A percentile compares a stretch with the other conserved stretches of the same genome.
Evolutionary conservation across 2,329 filamentous ascomycete species (phyloP).

Genomic region (Xylariomycetidae sp.): DNA sequence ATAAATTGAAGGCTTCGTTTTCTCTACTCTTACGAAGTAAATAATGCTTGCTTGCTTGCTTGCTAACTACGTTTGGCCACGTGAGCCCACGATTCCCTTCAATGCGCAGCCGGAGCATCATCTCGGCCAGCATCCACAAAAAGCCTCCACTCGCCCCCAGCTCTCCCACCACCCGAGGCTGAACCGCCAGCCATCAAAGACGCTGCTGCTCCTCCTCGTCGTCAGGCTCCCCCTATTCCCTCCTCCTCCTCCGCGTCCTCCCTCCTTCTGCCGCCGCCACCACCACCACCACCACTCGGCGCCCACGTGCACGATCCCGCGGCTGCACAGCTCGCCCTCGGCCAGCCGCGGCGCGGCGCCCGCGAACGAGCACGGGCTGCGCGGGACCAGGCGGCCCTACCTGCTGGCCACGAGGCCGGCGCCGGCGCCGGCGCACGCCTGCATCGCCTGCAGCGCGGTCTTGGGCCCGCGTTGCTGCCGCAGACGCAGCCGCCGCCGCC

Average conservation of each 20-base stretch:
- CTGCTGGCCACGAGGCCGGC: constrained; percentile 3
- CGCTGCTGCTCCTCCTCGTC: not conserved
- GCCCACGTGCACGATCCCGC: constrained; percentile 7
- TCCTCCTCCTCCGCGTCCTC: too few species aligned
- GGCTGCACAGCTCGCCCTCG: constrained; percentile 9
- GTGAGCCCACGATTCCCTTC: constrained; percentile 4
- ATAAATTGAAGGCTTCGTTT: not conserved
- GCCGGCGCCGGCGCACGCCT: constrained; percentile 4
- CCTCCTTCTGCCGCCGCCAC: too few species aligned
- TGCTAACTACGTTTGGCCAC: too few species aligned
- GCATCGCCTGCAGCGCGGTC: constrained; percentile 4
- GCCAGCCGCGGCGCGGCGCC: constrained; percentile 7
- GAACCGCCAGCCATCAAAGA: constrained; percentile 10
- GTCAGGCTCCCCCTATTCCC: too few species aligned
- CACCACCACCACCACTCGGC: constrained; percentile 7
- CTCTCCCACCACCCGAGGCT: constrained; percentile 12
- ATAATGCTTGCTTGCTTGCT: too few species aligned
- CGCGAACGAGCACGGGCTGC: constrained; percentile 8
- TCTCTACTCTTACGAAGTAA: too few species aligned
- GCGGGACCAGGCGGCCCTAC: constrained; percentile 6
- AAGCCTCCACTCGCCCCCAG: constrained; percentile 7
- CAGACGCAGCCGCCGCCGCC: constrained; percentile 4
- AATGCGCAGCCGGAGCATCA: too few species aligned
- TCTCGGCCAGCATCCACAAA: constrained; percentile 9
- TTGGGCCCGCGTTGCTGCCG: constrained; percentile 6